Evolutionary conservation across 192 early-diverging fungal genomes (phyloP), one percentile per base, ranked within the genome.

Genomic region (Backusella luteola): DNA sequence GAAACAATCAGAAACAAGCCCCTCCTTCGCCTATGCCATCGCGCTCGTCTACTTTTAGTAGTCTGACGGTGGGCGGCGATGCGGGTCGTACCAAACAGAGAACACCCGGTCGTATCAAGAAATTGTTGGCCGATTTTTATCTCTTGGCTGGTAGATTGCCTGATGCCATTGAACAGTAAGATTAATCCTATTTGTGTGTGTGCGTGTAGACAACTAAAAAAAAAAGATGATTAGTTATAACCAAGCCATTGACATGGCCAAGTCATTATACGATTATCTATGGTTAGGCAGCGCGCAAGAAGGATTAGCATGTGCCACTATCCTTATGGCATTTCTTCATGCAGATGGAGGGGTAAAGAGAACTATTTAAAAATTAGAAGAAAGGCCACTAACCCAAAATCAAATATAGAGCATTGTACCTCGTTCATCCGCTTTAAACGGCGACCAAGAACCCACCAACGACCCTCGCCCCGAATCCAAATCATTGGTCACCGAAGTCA

Each of bases 201-300:
- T 32, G 32, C 32, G 32, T 32, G 32, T 32, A 32, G 2, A 32
- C 32, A 39, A 39, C 6, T 34, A 23, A 23, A 39, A 35, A 41
- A 11, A 41, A 23, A 38, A 12, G 2, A 3, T 52, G 6, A 21
- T 36, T 77, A 93, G 91, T 67, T 96, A 91, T 74, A 77, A 85
- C 49, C 72, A 84, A 23, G 90, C 92, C 8, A 88, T 95, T 34
- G 94, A 95, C 26, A 78, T 79, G 8, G 85, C 91, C 74, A 94
- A 91, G 78, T 66, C 81, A 4, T 91, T 84, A 59, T 78, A 81
- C 0, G 94, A 96, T 80, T 94, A 87, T 78, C 77, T 91, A 56
- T 96, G 94, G 94, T 87, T 90, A 63, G 94, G 86, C 12, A 87
- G 89, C 41, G 90, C 93, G 0, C 79, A 92, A 76, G 94, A 96